These are phyloP conservation scores for Colletotrichum sp. DNA, from an alignment of 2,329 filamentous ascomycete species.

Conservation along the genomic window DNA sequence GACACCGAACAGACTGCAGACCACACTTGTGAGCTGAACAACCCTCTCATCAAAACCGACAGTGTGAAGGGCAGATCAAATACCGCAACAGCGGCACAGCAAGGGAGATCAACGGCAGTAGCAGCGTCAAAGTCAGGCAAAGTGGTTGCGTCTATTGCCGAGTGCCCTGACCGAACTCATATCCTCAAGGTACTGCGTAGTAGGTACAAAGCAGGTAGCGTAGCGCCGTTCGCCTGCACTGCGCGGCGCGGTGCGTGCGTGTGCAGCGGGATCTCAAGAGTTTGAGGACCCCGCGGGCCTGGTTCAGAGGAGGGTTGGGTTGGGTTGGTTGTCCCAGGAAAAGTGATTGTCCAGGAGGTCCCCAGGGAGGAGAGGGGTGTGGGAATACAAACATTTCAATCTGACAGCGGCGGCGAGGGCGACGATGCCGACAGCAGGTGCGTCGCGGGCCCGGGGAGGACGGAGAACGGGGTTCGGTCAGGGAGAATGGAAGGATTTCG, in stretches of 20 bases:
- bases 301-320: neutral
- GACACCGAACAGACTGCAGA: neutral
- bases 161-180: neutral
- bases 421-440: slow-evolving; percentile 1
- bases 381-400: neutral
- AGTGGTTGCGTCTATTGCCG: neutral
- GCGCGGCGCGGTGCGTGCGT: neutral
- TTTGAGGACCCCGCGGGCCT: neutral
- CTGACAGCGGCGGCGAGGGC: neutral
- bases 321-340: neutral
- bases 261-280: neutral
- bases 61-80: neutral
- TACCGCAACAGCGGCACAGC: neutral
- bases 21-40: neutral
- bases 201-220: neutral
- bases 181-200: too few relatives aligned
- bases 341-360: neutral
- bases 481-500: neutral
- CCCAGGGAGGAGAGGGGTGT: neutral
- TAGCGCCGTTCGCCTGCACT: neutral
- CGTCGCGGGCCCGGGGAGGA: slow-evolving; percentile 11
- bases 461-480: slow-evolving; percentile 17
- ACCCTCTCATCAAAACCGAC: neutral
- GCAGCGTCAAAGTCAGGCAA: neutral
- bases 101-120: neutral